A percentile compares a stretch with the other conserved stretches of the same genome.
phyloP scores from a whole-genome alignment of 2,329 filamentous ascomycete species.

The Elsinoe ampelina region DNA sequence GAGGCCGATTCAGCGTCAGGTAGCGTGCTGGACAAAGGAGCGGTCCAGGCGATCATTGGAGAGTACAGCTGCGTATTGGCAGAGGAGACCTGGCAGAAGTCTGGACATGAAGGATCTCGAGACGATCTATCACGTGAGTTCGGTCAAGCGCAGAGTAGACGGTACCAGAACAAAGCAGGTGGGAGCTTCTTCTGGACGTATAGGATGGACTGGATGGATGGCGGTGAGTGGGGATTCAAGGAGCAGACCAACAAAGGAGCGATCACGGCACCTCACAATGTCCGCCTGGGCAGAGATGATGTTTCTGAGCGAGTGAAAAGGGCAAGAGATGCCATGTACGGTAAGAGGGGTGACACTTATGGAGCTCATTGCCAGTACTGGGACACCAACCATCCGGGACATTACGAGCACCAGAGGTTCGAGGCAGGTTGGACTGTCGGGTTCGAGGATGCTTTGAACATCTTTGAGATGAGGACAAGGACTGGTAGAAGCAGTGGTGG shows the following conservation, averaged over 20 bases:
- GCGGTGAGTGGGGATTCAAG: constrained; percentile 52
- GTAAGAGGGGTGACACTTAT: constrained; percentile 30
- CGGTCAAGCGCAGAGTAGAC: constrained; percentile 39
- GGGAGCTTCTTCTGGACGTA: constrained; percentile 53
- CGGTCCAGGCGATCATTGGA: constrained; percentile 44
- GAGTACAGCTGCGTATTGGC: constrained; percentile 51
- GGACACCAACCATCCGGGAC: constrained; percentile 36
- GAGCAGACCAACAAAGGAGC: constrained; percentile 40
- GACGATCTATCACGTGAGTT: constrained; percentile 37
- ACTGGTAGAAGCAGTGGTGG: constrained; percentile 27
- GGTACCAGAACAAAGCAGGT: constrained; percentile 42
- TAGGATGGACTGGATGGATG: constrained; percentile 55
- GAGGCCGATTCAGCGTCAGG: constrained; percentile 41
- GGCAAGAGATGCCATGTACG: constrained; percentile 33
- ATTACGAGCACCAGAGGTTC: constrained; percentile 45
- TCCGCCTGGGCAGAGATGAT: constrained; percentile 31
- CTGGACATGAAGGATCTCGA: constrained; percentile 24
- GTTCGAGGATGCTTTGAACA: constrained; percentile 45
- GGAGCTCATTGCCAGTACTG: constrained; percentile 43
- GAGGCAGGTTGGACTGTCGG: constrained; percentile 48
- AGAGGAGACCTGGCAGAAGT: constrained; percentile 39
- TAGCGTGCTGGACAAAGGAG: constrained; percentile 40
- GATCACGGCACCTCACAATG: constrained; percentile 33
- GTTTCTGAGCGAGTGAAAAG: constrained; percentile 29
- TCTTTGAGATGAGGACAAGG: constrained; percentile 38